These are phyloP conservation scores for Trapa incisa DNA, from an alignment of 345 rosid species.

Conservation along the genomic window DNA sequence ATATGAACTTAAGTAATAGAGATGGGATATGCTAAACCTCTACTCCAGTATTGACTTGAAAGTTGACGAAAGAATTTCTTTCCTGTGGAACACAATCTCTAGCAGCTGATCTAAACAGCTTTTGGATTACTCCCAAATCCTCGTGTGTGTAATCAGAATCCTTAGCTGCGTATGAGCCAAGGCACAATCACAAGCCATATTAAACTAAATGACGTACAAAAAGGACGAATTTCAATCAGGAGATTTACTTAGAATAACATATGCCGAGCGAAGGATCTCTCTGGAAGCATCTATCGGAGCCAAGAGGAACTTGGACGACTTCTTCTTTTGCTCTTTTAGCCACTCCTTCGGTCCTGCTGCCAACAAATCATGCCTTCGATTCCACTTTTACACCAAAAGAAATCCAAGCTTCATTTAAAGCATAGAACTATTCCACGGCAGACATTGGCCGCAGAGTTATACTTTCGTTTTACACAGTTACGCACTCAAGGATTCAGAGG, in stretches of 20 bases:
- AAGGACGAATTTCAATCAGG: not conserved
- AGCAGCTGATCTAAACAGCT: slow-evolving; percentile 47
- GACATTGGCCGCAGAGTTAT: not conserved
- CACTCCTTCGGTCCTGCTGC: slow-evolving; percentile 99
- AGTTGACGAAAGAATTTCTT: slow-evolving; percentile 64
- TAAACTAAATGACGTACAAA: not conserved
- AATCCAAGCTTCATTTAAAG: no score
- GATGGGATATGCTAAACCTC: slow-evolving; percentile 36
- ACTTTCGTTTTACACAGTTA: not conserved
- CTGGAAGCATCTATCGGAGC: slow-evolving; percentile 96
- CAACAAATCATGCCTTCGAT: not conserved
- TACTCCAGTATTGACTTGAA: slow-evolving; percentile 83
- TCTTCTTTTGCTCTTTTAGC: slow-evolving; percentile 93
- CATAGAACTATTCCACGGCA: not conserved
- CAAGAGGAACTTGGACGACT: slow-evolving; percentile 55
- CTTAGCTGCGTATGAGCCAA: slow-evolving; percentile 9
- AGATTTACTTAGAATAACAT: slow-evolving; percentile 36
- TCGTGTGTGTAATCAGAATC: slow-evolving; percentile 32
- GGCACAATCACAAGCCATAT: slow-evolving; percentile 2
- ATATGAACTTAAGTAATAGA: not conserved
- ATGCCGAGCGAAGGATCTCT: slow-evolving; percentile 61
- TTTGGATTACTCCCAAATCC: slow-evolving; percentile 51
- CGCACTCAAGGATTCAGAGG: not conserved
- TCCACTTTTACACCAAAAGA: slow-evolving; percentile 7
- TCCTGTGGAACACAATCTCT: slow-evolving; percentile 76